phyloP scores from a whole-genome alignment of 805 yeast species.

The Saccharomyces paradoxus region DNA sequence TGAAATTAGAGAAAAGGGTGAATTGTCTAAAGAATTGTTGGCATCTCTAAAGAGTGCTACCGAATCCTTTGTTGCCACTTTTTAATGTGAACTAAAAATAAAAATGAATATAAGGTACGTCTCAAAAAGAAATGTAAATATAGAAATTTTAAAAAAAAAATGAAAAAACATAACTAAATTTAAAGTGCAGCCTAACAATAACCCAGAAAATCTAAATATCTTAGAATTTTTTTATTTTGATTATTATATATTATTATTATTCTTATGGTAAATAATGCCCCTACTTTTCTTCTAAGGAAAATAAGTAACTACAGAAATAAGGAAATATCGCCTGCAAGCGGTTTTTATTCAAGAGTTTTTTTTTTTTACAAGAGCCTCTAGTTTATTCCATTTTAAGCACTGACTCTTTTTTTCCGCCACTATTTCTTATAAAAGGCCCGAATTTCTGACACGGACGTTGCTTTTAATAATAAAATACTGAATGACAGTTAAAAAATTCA shows the following conservation, averaged over 20 bases:
- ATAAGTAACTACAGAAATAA: neutral
- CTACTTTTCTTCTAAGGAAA: neutral
- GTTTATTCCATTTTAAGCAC: neutral
- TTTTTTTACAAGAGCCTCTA: neutral
- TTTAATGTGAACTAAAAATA: slow-evolving; percentile 36
- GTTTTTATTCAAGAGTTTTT: neutral
- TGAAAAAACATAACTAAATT: slow-evolving; percentile 1
- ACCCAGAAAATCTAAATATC: neutral
- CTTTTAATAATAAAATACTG: neutral
- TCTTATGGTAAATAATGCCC: neutral
- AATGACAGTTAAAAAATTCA: neutral
- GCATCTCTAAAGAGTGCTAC: slow-evolving; percentile 85
- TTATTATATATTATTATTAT: neutral
- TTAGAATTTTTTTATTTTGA: neutral
- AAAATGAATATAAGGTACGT: slow-evolving; percentile 1
- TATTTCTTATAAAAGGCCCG: neutral
- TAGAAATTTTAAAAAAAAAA: slow-evolving; percentile 1
- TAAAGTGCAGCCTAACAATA: neutral
- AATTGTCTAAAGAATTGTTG: slow-evolving; percentile 78
- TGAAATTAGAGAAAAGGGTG: slow-evolving; percentile 83
- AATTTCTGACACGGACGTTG: neutral
- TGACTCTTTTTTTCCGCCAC: neutral
- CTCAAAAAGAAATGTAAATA: slow-evolving; percentile 1
- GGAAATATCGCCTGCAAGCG: neutral
- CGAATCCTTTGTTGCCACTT: slow-evolving; percentile 86